Conservation (phyloP, 2,329 filamentous ascomycete species). For the Helotiales sp. region DNA sequence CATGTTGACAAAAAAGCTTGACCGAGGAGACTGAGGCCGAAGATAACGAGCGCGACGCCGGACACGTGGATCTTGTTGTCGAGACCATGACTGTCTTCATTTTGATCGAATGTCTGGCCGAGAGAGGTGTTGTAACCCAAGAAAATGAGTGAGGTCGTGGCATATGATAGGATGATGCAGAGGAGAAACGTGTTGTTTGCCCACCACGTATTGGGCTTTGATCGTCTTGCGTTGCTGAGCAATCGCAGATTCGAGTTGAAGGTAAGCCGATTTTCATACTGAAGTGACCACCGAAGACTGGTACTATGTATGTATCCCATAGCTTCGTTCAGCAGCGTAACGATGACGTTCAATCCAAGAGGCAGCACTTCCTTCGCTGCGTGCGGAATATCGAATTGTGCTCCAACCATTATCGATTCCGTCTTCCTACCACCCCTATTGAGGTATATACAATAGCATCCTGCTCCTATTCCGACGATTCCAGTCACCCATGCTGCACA, state of each 20-base stretch:
- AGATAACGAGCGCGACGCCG: slow-evolving; percentile 28
- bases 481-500: slow-evolving; percentile 16
- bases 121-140: slow-evolving; percentile 29
- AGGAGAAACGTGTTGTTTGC: slow-evolving; percentile 28
- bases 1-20: slow-evolving; percentile 33
- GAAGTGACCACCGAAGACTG: slow-evolving; percentile 35
- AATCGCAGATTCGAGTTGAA: slow-evolving; percentile 37
- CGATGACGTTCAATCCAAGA: slow-evolving; percentile 25
- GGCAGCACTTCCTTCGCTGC: slow-evolving; percentile 21
- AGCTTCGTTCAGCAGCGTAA: slow-evolving; percentile 34
- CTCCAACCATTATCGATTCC: neutral
- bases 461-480: slow-evolving; percentile 13
- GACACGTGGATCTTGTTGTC: slow-evolving; percentile 23
- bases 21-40: slow-evolving; percentile 31
- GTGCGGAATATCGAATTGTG: slow-evolving; percentile 18
- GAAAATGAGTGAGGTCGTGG: slow-evolving; percentile 34
- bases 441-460: slow-evolving; percentile 18
- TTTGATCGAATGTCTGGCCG: slow-evolving; percentile 12
- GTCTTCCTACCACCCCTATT: neutral
- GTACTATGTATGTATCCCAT: slow-evolving; percentile 37
- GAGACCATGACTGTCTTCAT: slow-evolving; percentile 1
- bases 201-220: slow-evolving; percentile 29
- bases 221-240: slow-evolving; percentile 26
- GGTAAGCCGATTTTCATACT: slow-evolving; percentile 32
- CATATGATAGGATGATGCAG: slow-evolving; percentile 33